Base-by-base conservation (phyloP, 2,329 filamentous ascomycete species). In the Cytospora piceae region DNA sequence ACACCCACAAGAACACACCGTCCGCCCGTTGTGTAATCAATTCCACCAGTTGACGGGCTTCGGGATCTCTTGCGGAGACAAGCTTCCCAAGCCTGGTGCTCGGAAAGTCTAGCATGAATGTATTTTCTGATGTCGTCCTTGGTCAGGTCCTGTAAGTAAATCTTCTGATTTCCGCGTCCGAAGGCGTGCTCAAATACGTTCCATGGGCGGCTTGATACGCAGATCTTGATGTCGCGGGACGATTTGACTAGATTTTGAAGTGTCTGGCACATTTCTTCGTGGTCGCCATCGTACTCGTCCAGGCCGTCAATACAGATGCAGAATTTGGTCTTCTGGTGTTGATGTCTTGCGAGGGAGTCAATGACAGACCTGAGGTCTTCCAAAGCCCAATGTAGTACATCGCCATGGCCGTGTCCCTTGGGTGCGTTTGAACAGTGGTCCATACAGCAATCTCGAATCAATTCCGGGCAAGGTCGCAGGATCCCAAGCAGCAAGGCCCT, bases 1-100 rank as follows among this genome's bases (percentile, higher is more conserved):
- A 24, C 2, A 63, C 60, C 60, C 52, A 57, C 17, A 63, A 20
- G 8, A 63, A 63, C 9, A 63, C 60, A 7, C 60, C 60, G 20
- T 34, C 53, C n/a, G 52, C 52, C n/a, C 34, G 53, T 20, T 22
- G 11, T 5, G n/a, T 22, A 3, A 63, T 58, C 34, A 39, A 22
- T 15, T 63, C 5, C 11, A 63, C n/a, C 5, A 63, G 14, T 6
- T 39, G 34, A n/a, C 17, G 2, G 1, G 46, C n/a, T 14, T 9
- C 22, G 1, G 9, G 8, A 11, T 11, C 34, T 15, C 31, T 34
- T 9, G 9, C 49, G 6, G 34, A n/a, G 3, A 61, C 6, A n/a
- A 27, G 7, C 20, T 12, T 32, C 17, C 58, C 58, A 53, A 27
- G 31, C 34, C 24, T 24, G 49, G 12, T 52, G 31, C 9, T 32